Evolutionary conservation across 2,329 filamentous ascomycete species (phyloP), one percentile per base, ranked within the genome.

Genomic region (Pseudocercospora fijiensis): DNA sequence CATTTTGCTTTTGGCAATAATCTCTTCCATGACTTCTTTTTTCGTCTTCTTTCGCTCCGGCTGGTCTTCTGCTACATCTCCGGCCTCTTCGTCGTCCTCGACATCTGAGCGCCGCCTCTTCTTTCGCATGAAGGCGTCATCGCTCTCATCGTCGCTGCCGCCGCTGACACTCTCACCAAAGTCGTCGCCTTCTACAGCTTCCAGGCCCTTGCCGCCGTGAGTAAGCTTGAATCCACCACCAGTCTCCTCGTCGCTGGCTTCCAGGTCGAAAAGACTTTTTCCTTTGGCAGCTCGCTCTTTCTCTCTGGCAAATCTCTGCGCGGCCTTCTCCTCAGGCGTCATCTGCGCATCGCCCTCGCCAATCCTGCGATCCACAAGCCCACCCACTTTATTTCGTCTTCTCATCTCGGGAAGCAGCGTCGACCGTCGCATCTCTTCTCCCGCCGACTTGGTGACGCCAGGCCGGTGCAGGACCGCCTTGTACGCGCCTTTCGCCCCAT

Each of bases 21-120:
- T 85, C 77, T 99, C 96, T 73, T 96, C 90, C 91, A 98, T 97
- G 57, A 99, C 91, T 77, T 99, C 95, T 60, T 95, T 90, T 79
- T 97, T 98, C 2, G 89, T 89, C 81, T 97, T 99, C 78, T 96
- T 97, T 64, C 89, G 85, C 71, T 94, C 90, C 0, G 92, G 92
- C 67, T 88, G 80, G 20, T 81, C 82, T 5, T 81, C 81, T 3
- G 79, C 80, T 2, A 81, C 83, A 57, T 82, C 80, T 28, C 78
- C 79, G 1, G 79, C 83, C 0, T 79, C 83, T 28, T 81, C 67
- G 68, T 84, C 84, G 2, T 83, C 85, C 57, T 88, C 88, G 57
- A 85, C 83, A 58, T 83, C 85, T 16, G 70, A 71, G 37, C 78
- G 72, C 67, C 77, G 72, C 67, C 81, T 77, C 43, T 72, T 74